Conservation (phyloP, 345 rosid species). For the Populus davidiana region DNA sequence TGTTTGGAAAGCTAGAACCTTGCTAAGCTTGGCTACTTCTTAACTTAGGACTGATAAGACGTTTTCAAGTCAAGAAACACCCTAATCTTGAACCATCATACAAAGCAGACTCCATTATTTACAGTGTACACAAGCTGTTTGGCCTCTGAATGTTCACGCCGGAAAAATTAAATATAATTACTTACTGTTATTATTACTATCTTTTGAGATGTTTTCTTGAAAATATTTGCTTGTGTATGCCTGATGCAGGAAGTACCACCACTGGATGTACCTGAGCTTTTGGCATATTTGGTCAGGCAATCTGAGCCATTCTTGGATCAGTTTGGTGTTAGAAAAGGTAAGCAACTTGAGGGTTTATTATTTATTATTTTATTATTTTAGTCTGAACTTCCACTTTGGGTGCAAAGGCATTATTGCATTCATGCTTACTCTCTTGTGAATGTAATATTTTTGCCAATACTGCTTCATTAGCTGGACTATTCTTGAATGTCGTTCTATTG, state of each 20-base stretch:
- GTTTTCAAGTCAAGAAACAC: not conserved
- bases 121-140: not conserved
- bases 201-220: not conserved
- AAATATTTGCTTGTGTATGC: constrained; percentile 5
- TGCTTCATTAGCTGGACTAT: not conserved
- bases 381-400: not conserved
- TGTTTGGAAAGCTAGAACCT: not conserved
- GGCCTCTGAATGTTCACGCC: not conserved
- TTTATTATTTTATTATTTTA: not conserved
- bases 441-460: not conserved
- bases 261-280: constrained; percentile 79
- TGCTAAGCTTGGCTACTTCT: not conserved
- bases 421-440: not conserved
- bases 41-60: not conserved
- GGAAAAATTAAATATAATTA: not conserved
- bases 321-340: constrained; percentile 77
- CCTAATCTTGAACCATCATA: not conserved
- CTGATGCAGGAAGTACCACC: constrained; percentile 70
- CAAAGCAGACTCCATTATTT: not conserved
- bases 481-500: not conserved
- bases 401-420: not conserved
- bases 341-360: constrained; percentile 7
- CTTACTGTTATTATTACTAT: not conserved
- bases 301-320: constrained; percentile 92
- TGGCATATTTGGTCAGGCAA: constrained; percentile 85